phyloP scores from a whole-genome alignment of 1,284 basidiomycete species.

The Rhodotorula sp. region DNA sequence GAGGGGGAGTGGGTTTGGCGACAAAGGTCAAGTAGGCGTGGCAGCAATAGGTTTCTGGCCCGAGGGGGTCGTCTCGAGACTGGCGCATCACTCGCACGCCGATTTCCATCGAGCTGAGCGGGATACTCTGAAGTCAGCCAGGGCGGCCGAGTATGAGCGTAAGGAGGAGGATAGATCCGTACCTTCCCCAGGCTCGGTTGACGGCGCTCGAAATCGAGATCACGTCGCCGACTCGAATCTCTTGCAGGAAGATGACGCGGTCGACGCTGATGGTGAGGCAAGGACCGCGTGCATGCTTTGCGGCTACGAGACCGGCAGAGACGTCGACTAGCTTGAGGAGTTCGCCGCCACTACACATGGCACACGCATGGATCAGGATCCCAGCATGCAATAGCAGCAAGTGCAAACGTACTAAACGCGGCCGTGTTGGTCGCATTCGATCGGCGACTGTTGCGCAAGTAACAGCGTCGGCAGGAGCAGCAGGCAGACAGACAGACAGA shows the following conservation, averaged over 20 bases:
- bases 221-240: conserved; percentile 44
- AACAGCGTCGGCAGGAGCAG: background rate
- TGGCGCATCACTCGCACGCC: conserved; percentile 49
- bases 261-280: conserved; percentile 51
- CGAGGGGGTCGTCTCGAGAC: conserved; percentile 32
- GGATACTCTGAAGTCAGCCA: too few relatives aligned
- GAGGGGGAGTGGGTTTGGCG: conserved; percentile 38
- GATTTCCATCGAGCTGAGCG: conserved; percentile 47
- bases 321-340: conserved; percentile 50
- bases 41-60: conserved; percentile 33
- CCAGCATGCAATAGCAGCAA: background rate
- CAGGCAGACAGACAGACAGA: too few relatives aligned
- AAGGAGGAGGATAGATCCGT: background rate
- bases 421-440: conserved; percentile 42
- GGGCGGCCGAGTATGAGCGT: background rate
- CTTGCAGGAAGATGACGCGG: conserved; percentile 44
- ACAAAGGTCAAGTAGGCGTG: conserved; percentile 51
- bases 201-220: conserved; percentile 49
- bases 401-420: conserved; percentile 35
- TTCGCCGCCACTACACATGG: conserved; percentile 44
- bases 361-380: background rate
- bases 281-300: conserved; percentile 47
- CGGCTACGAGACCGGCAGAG: conserved; percentile 49
- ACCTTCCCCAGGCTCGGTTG: conserved; percentile 49
- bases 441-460: conserved; percentile 8